These are phyloP conservation scores for Rutstroemia sp. DNA, from an alignment of 2,329 filamentous ascomycete species.

Conservation along the genomic window DNA sequence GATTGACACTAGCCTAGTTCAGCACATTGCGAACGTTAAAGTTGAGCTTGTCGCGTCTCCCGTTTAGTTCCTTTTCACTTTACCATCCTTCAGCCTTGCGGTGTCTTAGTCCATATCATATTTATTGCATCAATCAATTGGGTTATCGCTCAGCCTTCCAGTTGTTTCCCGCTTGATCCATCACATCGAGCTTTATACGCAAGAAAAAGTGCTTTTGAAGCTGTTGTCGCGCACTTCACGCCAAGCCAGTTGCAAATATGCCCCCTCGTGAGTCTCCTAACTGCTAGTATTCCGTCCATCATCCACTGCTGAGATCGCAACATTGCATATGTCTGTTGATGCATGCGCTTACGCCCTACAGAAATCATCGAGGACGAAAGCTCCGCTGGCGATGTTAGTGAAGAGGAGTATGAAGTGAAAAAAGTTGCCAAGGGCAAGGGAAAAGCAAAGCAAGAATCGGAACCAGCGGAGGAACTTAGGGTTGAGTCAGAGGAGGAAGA, in stretches of 20 bases:
- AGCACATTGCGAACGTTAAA: no score
- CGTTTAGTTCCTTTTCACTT: no score
- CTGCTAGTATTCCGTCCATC: not conserved
- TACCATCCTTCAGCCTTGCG: no score
- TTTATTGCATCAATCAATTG: no score
- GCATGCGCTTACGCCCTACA: slow-evolving; percentile 18
- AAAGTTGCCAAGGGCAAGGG: slow-evolving; percentile 1
- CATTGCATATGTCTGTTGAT: slow-evolving; percentile 1
- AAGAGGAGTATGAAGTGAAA: slow-evolving; percentile 4
- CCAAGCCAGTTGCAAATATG: slow-evolving; percentile 15
- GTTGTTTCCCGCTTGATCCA: not conserved
- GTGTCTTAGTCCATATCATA: no score
- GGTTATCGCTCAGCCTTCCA: no score
- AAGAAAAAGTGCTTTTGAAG: not conserved
- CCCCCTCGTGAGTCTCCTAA: slow-evolving; percentile 28
- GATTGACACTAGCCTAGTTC: no score
- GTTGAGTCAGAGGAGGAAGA: slow-evolving; percentile 27
- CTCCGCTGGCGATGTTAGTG: slow-evolving; percentile 31
- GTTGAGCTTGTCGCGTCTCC: no score
- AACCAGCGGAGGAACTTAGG: slow-evolving; percentile 17
- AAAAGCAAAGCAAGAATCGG: slow-evolving; percentile 22
- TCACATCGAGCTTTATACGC: not conserved
- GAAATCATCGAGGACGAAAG: slow-evolving; percentile 27
- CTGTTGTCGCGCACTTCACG: not conserved
- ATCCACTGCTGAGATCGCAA: not conserved